phyloP scores from a whole-genome alignment of 106 monocot species.

The Ottelia alismoides region DNA sequence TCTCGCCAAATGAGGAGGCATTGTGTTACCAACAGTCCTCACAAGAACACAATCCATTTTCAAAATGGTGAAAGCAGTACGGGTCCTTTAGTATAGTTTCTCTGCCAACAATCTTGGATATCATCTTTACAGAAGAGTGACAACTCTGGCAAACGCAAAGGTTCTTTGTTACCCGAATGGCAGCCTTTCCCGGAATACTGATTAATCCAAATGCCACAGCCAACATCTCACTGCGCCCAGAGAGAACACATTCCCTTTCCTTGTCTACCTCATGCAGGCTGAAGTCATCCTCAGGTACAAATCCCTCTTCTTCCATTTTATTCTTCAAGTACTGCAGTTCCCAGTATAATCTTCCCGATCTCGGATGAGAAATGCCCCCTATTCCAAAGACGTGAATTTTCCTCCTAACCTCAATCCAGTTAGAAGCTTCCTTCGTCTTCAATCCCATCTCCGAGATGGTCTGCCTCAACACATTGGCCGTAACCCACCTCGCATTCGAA shows the following conservation, averaged over 20 bases:
- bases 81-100: constrained; percentile 36
- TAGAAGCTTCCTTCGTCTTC: constrained; percentile 28
- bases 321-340: constrained; percentile 25
- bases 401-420: constrained; percentile 45
- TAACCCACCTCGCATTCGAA: constrained; percentile 17
- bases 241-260: constrained; percentile 39
- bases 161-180: constrained; percentile 37
- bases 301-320: constrained; percentile 11
- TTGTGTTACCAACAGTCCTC: constrained; percentile 33
- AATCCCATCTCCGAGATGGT: constrained; percentile 46
- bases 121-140: constrained; percentile 33
- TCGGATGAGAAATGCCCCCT: constrained; percentile 47
- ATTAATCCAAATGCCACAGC: constrained; percentile 49
- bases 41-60: constrained; percentile 28
- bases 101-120: constrained; percentile 15
- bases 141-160: constrained; percentile 36
- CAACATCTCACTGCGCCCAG: constrained; percentile 49
- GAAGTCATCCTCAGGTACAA: constrained; percentile 16
- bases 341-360: constrained; percentile 42
- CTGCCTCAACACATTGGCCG: constrained; percentile 19
- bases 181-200: constrained; percentile 6
- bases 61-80: constrained; percentile 28
- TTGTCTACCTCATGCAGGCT: constrained; percentile 58
- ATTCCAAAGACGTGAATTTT: constrained; percentile 50
- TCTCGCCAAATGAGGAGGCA: too few species aligned